These are phyloP conservation scores for Blechomonas ayalai DNA, from an alignment of 208 protist genomes.

Conservation along the genomic window DNA sequence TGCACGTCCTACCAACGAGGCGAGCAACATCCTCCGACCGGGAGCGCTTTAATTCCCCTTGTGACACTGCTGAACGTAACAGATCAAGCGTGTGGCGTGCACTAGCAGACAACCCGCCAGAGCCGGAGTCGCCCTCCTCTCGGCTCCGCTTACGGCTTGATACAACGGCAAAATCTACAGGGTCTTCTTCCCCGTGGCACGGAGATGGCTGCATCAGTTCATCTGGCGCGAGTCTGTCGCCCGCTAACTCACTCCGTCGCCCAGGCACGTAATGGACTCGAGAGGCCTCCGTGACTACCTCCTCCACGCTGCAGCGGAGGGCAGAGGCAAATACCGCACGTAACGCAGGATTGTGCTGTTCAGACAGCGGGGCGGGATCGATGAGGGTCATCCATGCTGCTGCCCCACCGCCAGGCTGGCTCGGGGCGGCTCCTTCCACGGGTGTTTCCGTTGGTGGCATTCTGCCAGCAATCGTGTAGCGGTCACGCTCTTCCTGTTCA, in stretches of 20 bases:
- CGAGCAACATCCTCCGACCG: slow-evolving; percentile 6
- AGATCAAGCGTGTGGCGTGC: slow-evolving; percentile 46
- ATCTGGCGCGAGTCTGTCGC: background rate
- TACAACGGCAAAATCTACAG: no score
- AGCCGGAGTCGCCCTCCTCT: slow-evolving; percentile 3
- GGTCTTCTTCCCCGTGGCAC: slow-evolving; percentile 9
- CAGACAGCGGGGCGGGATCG: slow-evolving; percentile 20
- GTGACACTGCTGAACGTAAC: slow-evolving; percentile 22
- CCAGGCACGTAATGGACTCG: slow-evolving; percentile 8
- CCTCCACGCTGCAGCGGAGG: slow-evolving; percentile 19
- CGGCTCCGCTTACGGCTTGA: slow-evolving; percentile 3
- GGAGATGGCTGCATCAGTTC: slow-evolving; percentile 1
- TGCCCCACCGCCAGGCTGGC: background rate
- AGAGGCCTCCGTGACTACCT: slow-evolving; percentile 18
- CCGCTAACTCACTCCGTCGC: slow-evolving; percentile 2
- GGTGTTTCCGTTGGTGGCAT: slow-evolving; percentile 11
- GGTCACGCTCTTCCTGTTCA: slow-evolving; percentile 48
- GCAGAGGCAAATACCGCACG: slow-evolving; percentile 22
- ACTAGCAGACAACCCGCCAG: slow-evolving; percentile 22
- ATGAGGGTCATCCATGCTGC: slow-evolving; percentile 8
- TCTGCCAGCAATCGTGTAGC: slow-evolving; percentile 24
- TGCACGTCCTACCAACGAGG: slow-evolving; percentile 27
- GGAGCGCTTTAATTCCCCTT: slow-evolving; percentile 8
- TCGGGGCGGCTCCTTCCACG: background rate
- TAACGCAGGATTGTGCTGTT: slow-evolving; percentile 24